These are phyloP conservation scores for Gymnopus androsaceus DNA, from an alignment of 1,284 basidiomycete species.

Conservation along the genomic window DNA sequence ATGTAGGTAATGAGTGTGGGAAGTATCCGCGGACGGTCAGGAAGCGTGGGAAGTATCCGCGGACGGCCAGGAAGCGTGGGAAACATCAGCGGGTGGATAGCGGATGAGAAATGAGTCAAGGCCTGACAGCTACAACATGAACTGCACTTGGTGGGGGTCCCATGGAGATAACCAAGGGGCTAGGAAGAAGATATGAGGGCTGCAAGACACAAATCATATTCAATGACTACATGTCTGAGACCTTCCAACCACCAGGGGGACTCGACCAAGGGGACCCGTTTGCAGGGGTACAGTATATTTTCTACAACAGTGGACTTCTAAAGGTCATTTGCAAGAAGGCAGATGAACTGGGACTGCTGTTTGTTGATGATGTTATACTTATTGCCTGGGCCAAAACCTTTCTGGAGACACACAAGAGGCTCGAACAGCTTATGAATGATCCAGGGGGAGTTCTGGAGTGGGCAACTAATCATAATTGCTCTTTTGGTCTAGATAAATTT, in stretches of 20 bases:
- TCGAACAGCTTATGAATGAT: background rate
- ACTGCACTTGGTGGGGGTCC: conserved; percentile 30
- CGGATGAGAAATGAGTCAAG: too few relatives aligned
- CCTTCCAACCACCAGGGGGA: conserved; percentile 26
- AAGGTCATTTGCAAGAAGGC: background rate
- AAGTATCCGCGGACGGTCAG: too few relatives aligned
- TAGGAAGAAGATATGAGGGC: conserved; percentile 21
- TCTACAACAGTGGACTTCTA: conserved; percentile 1
- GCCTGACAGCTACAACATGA: conserved; percentile 36
- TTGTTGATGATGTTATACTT: conserved; percentile 4
- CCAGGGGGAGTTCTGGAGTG: background rate
- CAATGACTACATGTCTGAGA: conserved; percentile 29
- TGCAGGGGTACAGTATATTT: conserved; percentile 16
- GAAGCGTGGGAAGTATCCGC: too few relatives aligned
- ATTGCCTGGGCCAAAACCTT: background rate
- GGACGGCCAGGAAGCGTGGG: too few relatives aligned
- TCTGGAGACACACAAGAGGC: background rate
- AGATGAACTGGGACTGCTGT: background rate
- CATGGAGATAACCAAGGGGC: conserved; percentile 24
- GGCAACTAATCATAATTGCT: conserved; percentile 2
- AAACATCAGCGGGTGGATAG: too few relatives aligned
- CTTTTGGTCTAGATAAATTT: conserved; percentile 6
- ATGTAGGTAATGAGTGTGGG: too few relatives aligned
- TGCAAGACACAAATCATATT: conserved; percentile 28
- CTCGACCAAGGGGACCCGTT: conserved; percentile 33